Percentiles rank a stretch among this genome's conserved stretches.
phyloP scores from a whole-genome alignment of 176 grass and related monocot genomes.

The Musa beccarii region DNA sequence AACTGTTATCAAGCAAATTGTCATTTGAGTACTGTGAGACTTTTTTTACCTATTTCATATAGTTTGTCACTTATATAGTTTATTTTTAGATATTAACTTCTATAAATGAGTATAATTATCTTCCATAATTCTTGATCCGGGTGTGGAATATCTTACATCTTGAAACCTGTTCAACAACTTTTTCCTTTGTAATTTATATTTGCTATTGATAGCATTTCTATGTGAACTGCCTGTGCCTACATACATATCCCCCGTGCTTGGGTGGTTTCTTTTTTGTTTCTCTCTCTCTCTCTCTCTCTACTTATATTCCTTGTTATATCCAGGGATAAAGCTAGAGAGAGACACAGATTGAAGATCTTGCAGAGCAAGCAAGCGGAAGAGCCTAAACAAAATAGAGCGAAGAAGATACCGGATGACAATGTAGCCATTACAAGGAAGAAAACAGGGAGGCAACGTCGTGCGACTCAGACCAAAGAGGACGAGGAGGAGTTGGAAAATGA shows the following conservation, averaged over 20 bases:
- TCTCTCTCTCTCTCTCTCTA: neutral
- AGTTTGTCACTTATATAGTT: neutral
- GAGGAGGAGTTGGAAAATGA: constrained; percentile 70
- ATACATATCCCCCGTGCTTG: too few relatives aligned
- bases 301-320: neutral
- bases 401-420: constrained; percentile 20
- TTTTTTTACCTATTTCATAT: neutral
- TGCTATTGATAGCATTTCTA: too few relatives aligned
- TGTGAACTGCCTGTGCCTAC: too few relatives aligned
- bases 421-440: constrained; percentile 57
- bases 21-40: neutral
- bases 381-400: constrained; percentile 39
- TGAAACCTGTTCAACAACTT: too few relatives aligned
- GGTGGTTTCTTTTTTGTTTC: constrained; percentile 12
- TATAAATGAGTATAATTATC: too few relatives aligned
- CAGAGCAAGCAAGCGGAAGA: constrained; percentile 64
- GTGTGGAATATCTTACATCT: too few relatives aligned
- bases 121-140: too few relatives aligned
- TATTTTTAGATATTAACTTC: neutral
- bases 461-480: constrained; percentile 84
- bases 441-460: constrained; percentile 56
- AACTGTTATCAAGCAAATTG: neutral
- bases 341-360: constrained; percentile 59
- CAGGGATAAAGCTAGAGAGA: constrained; percentile 84
- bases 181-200: too few relatives aligned